Base-by-base conservation (phyloP, 1,139 yeast genomes). In the Geotrichum reessii region DNA sequence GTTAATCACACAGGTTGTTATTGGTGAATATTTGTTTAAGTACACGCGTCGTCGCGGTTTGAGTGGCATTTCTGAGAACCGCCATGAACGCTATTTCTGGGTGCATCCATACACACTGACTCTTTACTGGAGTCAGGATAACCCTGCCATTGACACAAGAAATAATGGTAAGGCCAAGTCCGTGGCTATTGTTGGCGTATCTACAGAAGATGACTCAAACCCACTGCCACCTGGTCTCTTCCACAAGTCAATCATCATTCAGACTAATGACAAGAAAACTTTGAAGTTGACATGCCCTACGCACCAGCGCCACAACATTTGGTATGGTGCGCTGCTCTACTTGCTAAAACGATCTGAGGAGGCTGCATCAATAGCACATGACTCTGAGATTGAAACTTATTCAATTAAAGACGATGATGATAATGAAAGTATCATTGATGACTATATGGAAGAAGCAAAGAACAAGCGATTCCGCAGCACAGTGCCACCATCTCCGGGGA, bases 11-110 rank as follows among this genome's bases (percentile, higher is more conserved):
- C 97, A 91, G 72, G 87, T 95, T 11, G 92, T 93, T 53, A 87
- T 92, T 72, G 99, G 99, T 59, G 98, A 92, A 71, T 90, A 85
- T 65, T 76, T 91, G 63, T 86, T 81, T 81, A 93, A 93, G 72
- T 92, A 93, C 70, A 89, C 86, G 71, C 84, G 96, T 56, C 82
- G 84, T 62, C 89, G 95, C 11, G 87, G 90, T 14, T 78, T 89
- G 58, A 82, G 87, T 56, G 82, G 90, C 0, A 81, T 90, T 50
- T 82, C 95, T 0, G 93, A 87, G 60, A 82, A 82, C 56, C 81
- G 98, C 61, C 99, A 93, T 69, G 95, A 87, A 69, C 80, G 98
- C 64, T 93, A 84, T 73, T 93, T 93, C 79, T 93, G 98, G 98
- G 84, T 93, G 48, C 96, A 93, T 73, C 99, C 99, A 7, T 92